A percentile compares a stretch with the other conserved stretches of the same genome.
phyloP scores from a whole-genome alignment of 1,284 basidiomycete genomes.

The Naganishia albida region DNA sequence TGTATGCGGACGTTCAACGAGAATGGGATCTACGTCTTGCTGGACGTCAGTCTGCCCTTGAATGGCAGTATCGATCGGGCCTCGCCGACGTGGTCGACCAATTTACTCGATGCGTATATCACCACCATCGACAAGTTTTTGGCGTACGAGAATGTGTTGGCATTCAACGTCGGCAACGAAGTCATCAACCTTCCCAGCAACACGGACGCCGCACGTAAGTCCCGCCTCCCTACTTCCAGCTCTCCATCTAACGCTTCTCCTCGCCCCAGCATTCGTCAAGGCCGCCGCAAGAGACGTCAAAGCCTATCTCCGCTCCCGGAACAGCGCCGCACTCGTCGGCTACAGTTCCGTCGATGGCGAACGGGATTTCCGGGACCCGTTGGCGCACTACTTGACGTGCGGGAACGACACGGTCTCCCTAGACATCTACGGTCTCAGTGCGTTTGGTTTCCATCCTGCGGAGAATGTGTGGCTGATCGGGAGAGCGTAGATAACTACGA shows the following conservation, averaged over 20 bases:
- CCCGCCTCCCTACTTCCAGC: background rate
- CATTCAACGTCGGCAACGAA: slow-evolving; percentile 85
- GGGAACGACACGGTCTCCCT: slow-evolving; percentile 70
- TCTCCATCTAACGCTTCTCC: slow-evolving; percentile 16
- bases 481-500: slow-evolving; percentile 53
- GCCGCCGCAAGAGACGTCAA: slow-evolving; percentile 85
- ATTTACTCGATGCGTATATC: slow-evolving; percentile 76
- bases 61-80: slow-evolving; percentile 82
- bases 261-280: slow-evolving; percentile 70
- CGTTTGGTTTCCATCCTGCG: slow-evolving; percentile 50
- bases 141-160: slow-evolving; percentile 80
- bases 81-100: slow-evolving; percentile 76
- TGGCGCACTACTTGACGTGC: slow-evolving; percentile 81
- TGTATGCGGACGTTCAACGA: slow-evolving; percentile 77
- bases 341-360: slow-evolving; percentile 83
- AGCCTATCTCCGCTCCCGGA: slow-evolving; percentile 74
- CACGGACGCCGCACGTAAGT: slow-evolving; percentile 63
- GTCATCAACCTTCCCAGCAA: slow-evolving; percentile 65
- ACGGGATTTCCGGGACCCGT: slow-evolving; percentile 64
- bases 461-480: slow-evolving; percentile 15
- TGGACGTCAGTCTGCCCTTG: slow-evolving; percentile 78
- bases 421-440: slow-evolving; percentile 80
- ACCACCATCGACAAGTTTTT: slow-evolving; percentile 74
- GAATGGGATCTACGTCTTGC: slow-evolving; percentile 86
- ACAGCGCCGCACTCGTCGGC: slow-evolving; percentile 70